Evolutionary conservation across 441 rosid genomes (phyloP).

Genomic region (Mallotus repandus): DNA sequence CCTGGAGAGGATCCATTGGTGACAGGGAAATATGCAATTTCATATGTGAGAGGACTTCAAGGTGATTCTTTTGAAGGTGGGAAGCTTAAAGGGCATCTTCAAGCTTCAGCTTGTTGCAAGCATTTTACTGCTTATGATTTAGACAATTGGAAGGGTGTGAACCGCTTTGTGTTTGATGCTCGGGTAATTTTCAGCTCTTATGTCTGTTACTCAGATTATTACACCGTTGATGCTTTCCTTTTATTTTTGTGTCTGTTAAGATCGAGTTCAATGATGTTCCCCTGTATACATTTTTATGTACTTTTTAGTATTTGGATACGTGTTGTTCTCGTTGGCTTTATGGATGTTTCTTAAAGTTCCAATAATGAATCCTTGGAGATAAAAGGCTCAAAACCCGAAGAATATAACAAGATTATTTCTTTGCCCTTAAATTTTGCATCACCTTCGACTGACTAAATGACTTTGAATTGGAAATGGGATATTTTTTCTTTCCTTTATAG

Average conservation of each 20-base stretch:
- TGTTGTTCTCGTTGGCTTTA: background rate
- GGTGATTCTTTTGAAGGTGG: constrained; percentile 39
- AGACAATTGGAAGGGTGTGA: constrained; percentile 92
- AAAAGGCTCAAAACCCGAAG: background rate
- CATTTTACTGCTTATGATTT: constrained; percentile 95
- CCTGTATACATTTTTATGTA: no score
- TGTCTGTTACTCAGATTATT: background rate
- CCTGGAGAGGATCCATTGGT: constrained; percentile 93
- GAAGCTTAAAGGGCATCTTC: constrained; percentile 49
- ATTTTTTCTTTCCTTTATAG: background rate
- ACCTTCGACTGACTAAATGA: background rate
- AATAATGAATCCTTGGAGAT: background rate
- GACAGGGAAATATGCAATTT: constrained; percentile 75
- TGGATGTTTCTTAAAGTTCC: background rate
- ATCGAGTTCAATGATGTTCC: background rate
- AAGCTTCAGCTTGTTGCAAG: constrained; percentile 94
- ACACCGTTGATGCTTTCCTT: background rate
- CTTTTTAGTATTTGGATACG: background rate
- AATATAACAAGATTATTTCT: background rate
- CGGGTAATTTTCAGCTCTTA: constrained; percentile 32
- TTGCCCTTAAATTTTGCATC: background rate
- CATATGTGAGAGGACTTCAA: constrained; percentile 82
- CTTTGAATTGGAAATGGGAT: background rate
- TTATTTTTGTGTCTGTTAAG: background rate
- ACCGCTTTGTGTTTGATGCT: constrained; percentile 80